These are phyloP conservation scores for Pisolithus tinctorius DNA, from an alignment of 768 basidiomycete species.

Conservation along the genomic window DNA sequence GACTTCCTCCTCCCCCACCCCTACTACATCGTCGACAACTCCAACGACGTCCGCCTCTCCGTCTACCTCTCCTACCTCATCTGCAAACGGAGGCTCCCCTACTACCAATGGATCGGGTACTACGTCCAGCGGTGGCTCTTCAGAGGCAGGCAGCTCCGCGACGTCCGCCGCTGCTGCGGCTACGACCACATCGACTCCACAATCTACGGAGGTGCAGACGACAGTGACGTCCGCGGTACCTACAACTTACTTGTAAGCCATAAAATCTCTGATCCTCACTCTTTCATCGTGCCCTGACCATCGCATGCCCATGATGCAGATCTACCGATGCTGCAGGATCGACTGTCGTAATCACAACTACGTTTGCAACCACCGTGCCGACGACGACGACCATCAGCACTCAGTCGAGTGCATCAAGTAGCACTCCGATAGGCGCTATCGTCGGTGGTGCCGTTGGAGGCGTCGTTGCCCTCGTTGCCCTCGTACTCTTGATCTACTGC, in stretches of 20 bases:
- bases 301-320: conserved; percentile 4
- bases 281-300: not conserved
- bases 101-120: not conserved
- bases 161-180: not conserved
- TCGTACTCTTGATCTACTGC: conserved; percentile 26
- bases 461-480: conserved; percentile 19
- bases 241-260: conserved; percentile 14
- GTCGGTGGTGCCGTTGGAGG: conserved; percentile 51
- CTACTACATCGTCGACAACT: conserved; percentile 5
- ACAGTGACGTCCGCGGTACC: conserved; percentile 13
- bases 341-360: conserved; percentile 12
- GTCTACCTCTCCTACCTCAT: not conserved
- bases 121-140: not conserved
- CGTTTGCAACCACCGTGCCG: conserved; percentile 9
- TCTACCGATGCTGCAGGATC: conserved; percentile 20
- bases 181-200: not conserved
- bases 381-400: not conserved
- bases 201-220: not conserved
- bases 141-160: not conserved
- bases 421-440: conserved; percentile 34
- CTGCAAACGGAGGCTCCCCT: not conserved
- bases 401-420: not conserved
- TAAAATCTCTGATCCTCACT: not conserved
- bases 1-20: not conserved
- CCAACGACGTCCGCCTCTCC: not conserved